Conservation (phyloP, 2,329 filamentous ascomycete species). For the Neopestalotiopsis clavispora region DNA sequence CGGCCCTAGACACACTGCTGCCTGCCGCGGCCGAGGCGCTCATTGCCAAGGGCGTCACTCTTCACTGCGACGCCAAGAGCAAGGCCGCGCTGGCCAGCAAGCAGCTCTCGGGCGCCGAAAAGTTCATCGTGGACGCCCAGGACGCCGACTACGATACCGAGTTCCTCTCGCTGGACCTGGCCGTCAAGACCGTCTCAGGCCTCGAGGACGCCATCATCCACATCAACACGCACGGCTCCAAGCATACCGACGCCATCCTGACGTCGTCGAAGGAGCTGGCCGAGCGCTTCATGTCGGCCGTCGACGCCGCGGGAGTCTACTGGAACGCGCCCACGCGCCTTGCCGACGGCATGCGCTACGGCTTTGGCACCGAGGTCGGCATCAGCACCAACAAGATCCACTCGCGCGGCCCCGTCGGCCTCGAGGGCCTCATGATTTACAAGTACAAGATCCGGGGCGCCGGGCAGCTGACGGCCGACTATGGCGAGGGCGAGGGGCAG, state of each 20-base stretch:
- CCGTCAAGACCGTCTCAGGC: slow-evolving; percentile 76
- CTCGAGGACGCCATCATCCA: slow-evolving; percentile 78
- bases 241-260: slow-evolving; percentile 92
- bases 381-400: slow-evolving; percentile 99
- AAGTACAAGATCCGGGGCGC: slow-evolving; percentile 89
- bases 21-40: slow-evolving; percentile 77
- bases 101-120: slow-evolving; percentile 43
- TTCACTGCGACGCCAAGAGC: slow-evolving; percentile 77
- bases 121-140: slow-evolving; percentile 65
- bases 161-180: slow-evolving; percentile 83
- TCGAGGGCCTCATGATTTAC: slow-evolving; percentile 96
- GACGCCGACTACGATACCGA: slow-evolving; percentile 84
- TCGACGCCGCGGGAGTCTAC: slow-evolving; percentile 92
- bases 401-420: slow-evolving; percentile 86
- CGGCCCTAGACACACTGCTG: slow-evolving; percentile 69
- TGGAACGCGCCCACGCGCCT: slow-evolving; percentile 97
- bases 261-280: slow-evolving; percentile 72
- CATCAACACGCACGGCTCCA: slow-evolving; percentile 90
- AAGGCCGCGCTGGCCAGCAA: slow-evolving; percentile 66
- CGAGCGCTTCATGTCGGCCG: slow-evolving; percentile 79
- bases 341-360: slow-evolving; percentile 95
- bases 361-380: slow-evolving; percentile 96
- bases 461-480: slow-evolving; percentile 82
- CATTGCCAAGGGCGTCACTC: slow-evolving; percentile 74
- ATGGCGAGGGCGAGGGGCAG: slow-evolving; percentile 68